Base-by-base conservation (phyloP, 192 early-diverging fungal species). In the Irineochytrium annulatum region DNA sequence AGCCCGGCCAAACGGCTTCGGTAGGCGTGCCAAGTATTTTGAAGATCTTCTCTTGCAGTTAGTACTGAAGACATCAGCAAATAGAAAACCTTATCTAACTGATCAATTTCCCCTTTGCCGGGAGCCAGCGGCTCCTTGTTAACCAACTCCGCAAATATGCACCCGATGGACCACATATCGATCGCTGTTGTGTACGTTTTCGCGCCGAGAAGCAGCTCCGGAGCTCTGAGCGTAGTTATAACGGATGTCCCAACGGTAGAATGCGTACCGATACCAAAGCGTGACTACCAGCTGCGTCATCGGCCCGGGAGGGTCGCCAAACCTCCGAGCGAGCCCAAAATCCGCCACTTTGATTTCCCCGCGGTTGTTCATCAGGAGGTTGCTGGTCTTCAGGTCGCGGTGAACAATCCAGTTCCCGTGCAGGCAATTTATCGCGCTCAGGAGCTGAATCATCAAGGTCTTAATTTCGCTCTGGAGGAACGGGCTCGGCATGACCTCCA, bases 71-170 rank as follows among this genome's bases (percentile, higher is more conserved):
- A 34, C 26, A 14, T 52, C 26, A 11, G 55, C 52, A 14, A 55
- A 57, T 22, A 34, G 89, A 84, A 58, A 90, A 93, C 43, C 86
- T 87, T 49, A 73, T 67, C 48, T 14, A 98, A 72, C 60, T 99
- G 97, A 62, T 90, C 90, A 68, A 91, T 86, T 64, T 99, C 92
- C 56, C 91, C 91, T 46, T 85, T 86, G 0, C 92, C 96, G 34
- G 85, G 86, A 16, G 93, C 63, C 34, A 96, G 61, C 14, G 96
- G 92, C 60, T 88, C 80, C 35, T 89, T 88, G 51, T 88, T 86
- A 13, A 94, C 75, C 39, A 99, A 66, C 68, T 99, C 96, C 17
- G 82, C 96, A 82, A 99, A 94, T 27, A 99, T 99, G 65, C 96
- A 99, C 2, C 96, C 96, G 28, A 95, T 82, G 11, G 87, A 87